Evolutionary conservation across 805 yeast genomes (phyloP).

Genomic region (Pichia rugopelliculosa): DNA sequence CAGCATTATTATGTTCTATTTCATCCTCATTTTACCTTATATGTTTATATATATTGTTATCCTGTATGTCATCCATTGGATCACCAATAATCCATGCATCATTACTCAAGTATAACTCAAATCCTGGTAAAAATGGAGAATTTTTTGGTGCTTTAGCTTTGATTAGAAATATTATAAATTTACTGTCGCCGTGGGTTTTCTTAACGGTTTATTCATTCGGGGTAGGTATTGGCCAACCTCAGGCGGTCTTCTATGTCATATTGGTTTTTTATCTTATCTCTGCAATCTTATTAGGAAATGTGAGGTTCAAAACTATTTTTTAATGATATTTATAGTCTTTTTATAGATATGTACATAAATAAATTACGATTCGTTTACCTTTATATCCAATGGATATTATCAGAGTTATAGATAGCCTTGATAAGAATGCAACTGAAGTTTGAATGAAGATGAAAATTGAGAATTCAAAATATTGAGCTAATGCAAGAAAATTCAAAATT

Average conservation of each 20-base stretch:
- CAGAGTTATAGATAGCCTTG: too few relatives aligned
- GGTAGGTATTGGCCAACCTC: conserved; percentile 31
- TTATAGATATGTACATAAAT: not conserved
- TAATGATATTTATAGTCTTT: not conserved
- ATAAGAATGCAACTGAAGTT: too few relatives aligned
- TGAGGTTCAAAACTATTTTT: not conserved
- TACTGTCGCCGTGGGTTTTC: conserved; percentile 43
- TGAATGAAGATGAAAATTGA: too few relatives aligned
- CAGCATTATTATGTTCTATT: conserved; percentile 25
- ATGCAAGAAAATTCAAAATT: too few relatives aligned
- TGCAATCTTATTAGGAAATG: conserved; percentile 5
- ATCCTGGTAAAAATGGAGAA: conserved; percentile 57
- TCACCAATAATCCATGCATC: conserved; percentile 56
- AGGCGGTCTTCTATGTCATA: conserved; percentile 28
- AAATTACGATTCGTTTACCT: too few relatives aligned
- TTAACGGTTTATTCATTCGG: conserved; percentile 42
- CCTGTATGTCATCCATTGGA: conserved; percentile 42
- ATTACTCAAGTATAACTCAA: conserved; percentile 48
- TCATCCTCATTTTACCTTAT: conserved; percentile 34
- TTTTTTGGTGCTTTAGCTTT: conserved; percentile 64
- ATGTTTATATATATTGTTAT: conserved; percentile 27
- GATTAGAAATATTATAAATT: conserved; percentile 41
- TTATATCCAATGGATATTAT: too few relatives aligned
- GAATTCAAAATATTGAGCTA: too few relatives aligned
- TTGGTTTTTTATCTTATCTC: conserved; percentile 1